Base-by-base conservation (phyloP, 1,284 basidiomycete species). In the Ustilago hordei region DNA sequence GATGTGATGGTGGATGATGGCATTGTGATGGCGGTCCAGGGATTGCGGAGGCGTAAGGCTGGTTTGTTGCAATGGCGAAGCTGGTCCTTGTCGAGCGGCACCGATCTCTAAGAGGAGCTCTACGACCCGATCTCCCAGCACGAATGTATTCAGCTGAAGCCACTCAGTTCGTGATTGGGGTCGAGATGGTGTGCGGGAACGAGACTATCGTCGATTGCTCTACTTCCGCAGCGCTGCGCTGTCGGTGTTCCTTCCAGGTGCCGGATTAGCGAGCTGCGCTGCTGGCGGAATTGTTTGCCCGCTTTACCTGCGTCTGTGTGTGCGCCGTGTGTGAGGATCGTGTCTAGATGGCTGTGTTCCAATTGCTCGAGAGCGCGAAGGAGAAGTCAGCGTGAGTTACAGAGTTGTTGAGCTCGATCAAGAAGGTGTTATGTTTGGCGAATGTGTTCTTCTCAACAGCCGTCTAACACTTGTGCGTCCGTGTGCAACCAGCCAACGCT, bases 1-100 rank as follows among this genome's bases (percentile, higher is more conserved):
- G 67, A 69, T 7, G 60, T 59, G 19, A 34, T 55, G 3, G 63
- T 68, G 12, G 70, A 73, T 17, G 70, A 67, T 15, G 70, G 70
- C 70, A 73, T 73, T 12, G 34, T 38, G 13, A 31, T 12, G 9
- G 15, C 7, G 45, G 5, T 19, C 17, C 15, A 15, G 19, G 36
- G 17, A n/a, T 13, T 39, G 19, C 2, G 31, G 13, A 32, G 28
- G 19, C 15, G 31, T 8, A 32, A 32, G 12, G n/a, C 7, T 15
- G 4, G 13, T 13, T 8, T 41, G 39, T 41, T 41, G 7, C 39
- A 11, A 17, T 28, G 23, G 23, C 23, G 23, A 28, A 28, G 23
- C 23, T 28, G 23, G 23, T 28, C 23, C 23, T 28, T 28, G 23
- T 28, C 23, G 23, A 28, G 23, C 23, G 23, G 23, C 23, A 28